Evolutionary conservation across 2,329 filamentous ascomycete species (phyloP), one percentile per base, ranked within the genome.

Genomic region (Aureobasidium subglaciale): DNA sequence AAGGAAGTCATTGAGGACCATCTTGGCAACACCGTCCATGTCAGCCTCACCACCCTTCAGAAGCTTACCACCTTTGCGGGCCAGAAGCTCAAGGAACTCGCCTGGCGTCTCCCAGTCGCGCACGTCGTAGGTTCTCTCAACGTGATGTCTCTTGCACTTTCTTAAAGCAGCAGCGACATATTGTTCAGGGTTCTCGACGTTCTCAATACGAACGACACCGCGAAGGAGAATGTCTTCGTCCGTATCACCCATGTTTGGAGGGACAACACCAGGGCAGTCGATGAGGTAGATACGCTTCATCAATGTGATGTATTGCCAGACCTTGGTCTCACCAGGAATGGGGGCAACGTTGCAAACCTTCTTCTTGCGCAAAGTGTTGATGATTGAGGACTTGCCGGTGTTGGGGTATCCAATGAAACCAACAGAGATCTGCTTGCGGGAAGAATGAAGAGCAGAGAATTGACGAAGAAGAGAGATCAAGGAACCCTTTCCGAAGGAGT

Each of bases 281-380:
- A 99, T 97, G 55, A 99, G 81, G 71, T 92, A 91, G 52, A 95
- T 95, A 54, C 90, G 80, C 75, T 91, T 95, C 88, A 95, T 96
- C 58, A 97, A 73, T 2, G 90, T 96, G 62, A 96, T 90, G 67
- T 96, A 96, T 70, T 96, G 92, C 92, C 93, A 97, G 27, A 96
- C 88, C 73, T 96, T 97, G 30, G 92, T 97, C 76, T 96, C 91
- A 13, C 91, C 93, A 6, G 93, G 92, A 59, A 97, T 96, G 5
- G 92, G 93, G 6, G 93, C 93, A 3, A 95, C 90, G 15, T 80
- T 93, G 74, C 91, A 91, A 37, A 96, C 91, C 70, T 93, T 91
- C 77, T 96, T 97, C 70, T 90, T 92, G 42, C 90, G 82, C 2
- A 99, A 76, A 0, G 92, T 96, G 74, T 99, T 99, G 74, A 99